Conservation (phyloP, 1,284 basidiomycete species). For the Calocybe gambosa region DNA sequence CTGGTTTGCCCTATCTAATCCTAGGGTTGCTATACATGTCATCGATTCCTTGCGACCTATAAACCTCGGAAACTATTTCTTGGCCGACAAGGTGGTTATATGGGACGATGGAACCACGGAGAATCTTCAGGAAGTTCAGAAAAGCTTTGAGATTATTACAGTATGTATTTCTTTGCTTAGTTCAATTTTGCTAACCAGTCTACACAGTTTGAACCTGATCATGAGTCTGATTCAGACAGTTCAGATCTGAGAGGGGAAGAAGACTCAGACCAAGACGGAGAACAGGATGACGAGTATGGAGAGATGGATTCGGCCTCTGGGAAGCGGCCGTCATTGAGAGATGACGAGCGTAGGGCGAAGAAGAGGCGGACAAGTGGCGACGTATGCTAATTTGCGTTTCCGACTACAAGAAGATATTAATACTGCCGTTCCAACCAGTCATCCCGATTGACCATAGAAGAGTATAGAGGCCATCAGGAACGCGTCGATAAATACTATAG, state of each 20-base stretch:
- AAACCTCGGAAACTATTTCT: conserved; percentile 87
- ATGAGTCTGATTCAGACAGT: conserved; percentile 58
- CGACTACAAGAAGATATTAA: not conserved
- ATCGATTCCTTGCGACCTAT: conserved; percentile 93
- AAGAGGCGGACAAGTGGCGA: conserved; percentile 41
- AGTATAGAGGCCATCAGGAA: conserved; percentile 57
- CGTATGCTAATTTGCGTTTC: conserved; percentile 26
- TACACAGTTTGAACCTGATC: conserved; percentile 63
- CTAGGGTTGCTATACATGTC: conserved; percentile 73
- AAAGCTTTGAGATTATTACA: conserved; percentile 75
- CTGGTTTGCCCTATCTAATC: conserved; percentile 70
- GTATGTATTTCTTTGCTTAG: conserved; percentile 31
- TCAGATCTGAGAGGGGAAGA: conserved; percentile 38
- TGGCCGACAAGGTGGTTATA: conserved; percentile 68
- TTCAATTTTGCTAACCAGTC: conserved; percentile 8
- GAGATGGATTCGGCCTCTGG: conserved; percentile 39
- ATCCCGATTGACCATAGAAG: conserved; percentile 59
- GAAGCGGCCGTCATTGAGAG: conserved; percentile 51
- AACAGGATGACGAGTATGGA: conserved; percentile 41
- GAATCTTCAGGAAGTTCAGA: conserved; percentile 55
- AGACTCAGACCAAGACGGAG: conserved; percentile 16
- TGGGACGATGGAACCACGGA: conserved; percentile 88
- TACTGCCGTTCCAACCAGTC: conserved; percentile 18
- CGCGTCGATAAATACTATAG: conserved; percentile 80
- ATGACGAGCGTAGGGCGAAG: conserved; percentile 41